Evolutionary conservation across 768 basidiomycete genomes (phyloP), one percentile per base, ranked within the genome.

Genomic region (Russula vinacea): DNA sequence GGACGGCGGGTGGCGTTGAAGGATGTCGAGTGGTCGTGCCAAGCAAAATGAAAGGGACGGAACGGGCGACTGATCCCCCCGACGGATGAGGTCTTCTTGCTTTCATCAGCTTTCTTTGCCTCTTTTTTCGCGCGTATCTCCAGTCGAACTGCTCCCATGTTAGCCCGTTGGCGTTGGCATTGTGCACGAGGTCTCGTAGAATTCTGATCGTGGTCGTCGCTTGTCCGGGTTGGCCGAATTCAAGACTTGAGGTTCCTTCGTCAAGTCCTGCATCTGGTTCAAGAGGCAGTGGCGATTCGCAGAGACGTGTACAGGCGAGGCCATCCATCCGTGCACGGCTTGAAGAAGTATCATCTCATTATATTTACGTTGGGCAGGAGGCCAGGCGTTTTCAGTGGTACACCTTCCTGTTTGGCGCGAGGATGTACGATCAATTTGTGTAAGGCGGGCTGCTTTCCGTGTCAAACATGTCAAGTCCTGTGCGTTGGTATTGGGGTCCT

Each of bases 1-100:
- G 74, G 89, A 91, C 79, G 86, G 81, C 75, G 81, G 84, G 77
- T 89, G 86, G 87, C 87, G 88, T 81, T 88, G 78, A 87, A 79
- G 56, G 75, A 59, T 58, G 62, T 54, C 57, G 66, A 67, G 66
- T 67, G 57, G 63, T 61, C 64, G 9, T 65, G 66, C 42, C 66
- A 44, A 56, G 44, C 64, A 59, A 65, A 67, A 64, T 55, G 51
- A 64, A 67, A 60, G 62, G 66, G 68, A 60, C 68, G 62, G 58
- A 68, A 65, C 64, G 44, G 67, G 61, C 52, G 58, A 59, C 67
- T 56, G 67, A 53, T 62, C 66, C 67, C 51, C 62, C 55, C 58
- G 60, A 67, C 66, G 58, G 55, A 65, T 60, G 60, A 65, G 51
- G 64, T 45, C 62, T 68, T 67, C 66, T 68, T 68, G 65, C 67